phyloP scores from a whole-genome alignment of 2,329 filamentous ascomycete species.

The Chrysoporthe austroafricana region DNA sequence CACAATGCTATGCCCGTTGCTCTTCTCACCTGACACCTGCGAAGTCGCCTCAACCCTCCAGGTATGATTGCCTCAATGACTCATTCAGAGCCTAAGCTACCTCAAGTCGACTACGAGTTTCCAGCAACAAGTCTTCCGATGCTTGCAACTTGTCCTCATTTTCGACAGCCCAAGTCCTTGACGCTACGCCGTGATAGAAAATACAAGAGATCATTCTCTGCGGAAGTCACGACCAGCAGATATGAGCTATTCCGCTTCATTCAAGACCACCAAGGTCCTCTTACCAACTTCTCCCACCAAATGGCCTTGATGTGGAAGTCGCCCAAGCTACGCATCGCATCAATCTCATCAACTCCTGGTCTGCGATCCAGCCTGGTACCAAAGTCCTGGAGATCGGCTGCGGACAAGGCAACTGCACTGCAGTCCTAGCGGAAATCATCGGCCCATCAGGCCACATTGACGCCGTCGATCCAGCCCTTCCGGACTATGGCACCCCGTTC shows the following conservation, averaged over 20 bases:
- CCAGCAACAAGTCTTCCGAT: too few species aligned
- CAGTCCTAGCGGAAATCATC: conserved; percentile 54
- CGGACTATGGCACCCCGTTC: conserved; percentile 54
- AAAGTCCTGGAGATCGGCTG: conserved; percentile 61
- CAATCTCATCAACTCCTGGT: conserved; percentile 41
- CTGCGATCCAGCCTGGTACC: conserved; percentile 40
- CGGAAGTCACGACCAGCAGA: neutral
- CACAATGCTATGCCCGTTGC: too few species aligned
- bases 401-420: conserved; percentile 62
- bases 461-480: conserved; percentile 55
- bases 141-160: too few species aligned
- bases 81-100: too few species aligned
- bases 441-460: conserved; percentile 49
- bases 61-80: too few species aligned
- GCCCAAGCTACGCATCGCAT: conserved; percentile 41
- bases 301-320: conserved; percentile 12
- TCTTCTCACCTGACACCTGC: too few species aligned
- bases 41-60: too few species aligned
- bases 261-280: conserved; percentile 21
- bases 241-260: neutral
- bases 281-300: conserved; percentile 11
- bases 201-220: too few species aligned
- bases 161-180: too few species aligned
- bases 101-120: too few species aligned
- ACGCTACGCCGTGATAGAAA: too few species aligned